Base-by-base conservation (phyloP, 2,329 filamentous ascomycete species). In the Colletotrichum australisinense region DNA sequence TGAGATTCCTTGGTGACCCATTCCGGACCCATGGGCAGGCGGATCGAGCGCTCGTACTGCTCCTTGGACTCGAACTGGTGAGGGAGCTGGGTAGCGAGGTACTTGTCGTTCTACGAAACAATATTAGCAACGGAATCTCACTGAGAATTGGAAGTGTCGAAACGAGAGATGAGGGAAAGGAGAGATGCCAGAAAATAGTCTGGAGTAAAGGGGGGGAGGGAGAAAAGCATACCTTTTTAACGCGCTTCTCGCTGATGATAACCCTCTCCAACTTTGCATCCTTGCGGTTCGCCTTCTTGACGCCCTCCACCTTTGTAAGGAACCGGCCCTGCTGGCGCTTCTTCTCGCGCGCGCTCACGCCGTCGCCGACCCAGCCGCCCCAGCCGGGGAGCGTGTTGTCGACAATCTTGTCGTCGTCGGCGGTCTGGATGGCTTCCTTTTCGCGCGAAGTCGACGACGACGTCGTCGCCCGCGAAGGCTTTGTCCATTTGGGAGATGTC, bases 1-100 rank as follows among this genome's bases (percentile, higher is more conserved):
- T 97, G 97, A 16, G 93, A 95, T 86, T 95, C 92, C 89, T 98
- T 98, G n/a, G 96, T 98, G 77, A 92, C 92, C 95, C 96, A 99
- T 83, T 99, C 96, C 19, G 93, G 94, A 1, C 97, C 97, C 74
- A 98, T 91, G 1, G 97, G 97, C 76, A 98, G 84, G 56, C 96
- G 89, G 72, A 98, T 86, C 76, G 93, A 94, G 63, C 96, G 88
- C 87, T 99, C 97, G 84, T 98, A 98, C 86, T 98, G 95, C 79
- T 93, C 89, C 77, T 89, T 89, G 32, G 90, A 94, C 87, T 98
- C 96, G 83, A 95, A 98, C n/a, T 92, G 92, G 83, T 97, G 94
- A 63, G 97, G 97, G 63, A 99, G 86, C 78, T 91, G 90, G 9
- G 92, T 91, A 22, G 97, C 95, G 78, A 98, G 88, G 80, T 97